Percentiles rank a stretch among this genome's conserved stretches.
These are phyloP conservation scores for Xylariaceae sp. DNA, from an alignment of 2,329 filamentous ascomycete genomes.

Conservation along the genomic window DNA sequence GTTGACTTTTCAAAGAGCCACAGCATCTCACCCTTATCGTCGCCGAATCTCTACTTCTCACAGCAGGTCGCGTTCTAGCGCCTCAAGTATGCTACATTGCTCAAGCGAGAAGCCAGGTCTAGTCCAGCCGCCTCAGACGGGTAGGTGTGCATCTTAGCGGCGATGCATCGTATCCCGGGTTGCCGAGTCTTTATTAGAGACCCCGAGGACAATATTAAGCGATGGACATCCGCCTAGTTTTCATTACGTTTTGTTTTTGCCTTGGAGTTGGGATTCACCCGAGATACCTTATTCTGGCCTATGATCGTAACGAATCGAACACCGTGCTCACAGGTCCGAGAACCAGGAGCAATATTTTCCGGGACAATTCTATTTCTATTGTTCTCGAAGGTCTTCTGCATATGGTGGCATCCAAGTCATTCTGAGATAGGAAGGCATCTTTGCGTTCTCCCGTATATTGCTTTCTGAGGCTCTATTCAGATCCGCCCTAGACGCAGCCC, in stretches of 20 bases:
- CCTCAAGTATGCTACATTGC: background rate
- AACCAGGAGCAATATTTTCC: background rate
- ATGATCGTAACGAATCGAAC: conserved; percentile 7
- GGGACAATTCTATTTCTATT: conserved; percentile 20
- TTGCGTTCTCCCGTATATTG: too few relatives aligned
- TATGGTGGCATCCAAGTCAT: conserved; percentile 17
- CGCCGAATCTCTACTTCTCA: too few relatives aligned
- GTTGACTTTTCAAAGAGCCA: background rate
- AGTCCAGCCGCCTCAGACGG: conserved; percentile 17
- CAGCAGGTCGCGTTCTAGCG: conserved; percentile 1
- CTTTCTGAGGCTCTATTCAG: too few relatives aligned
- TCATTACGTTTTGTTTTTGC: conserved; percentile 25
- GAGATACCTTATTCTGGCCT: conserved; percentile 7
- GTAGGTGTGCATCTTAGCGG: conserved; percentile 16
- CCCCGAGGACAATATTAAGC: conserved; percentile 21
- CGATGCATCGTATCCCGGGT: too few relatives aligned
- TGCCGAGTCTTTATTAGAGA: conserved; percentile 24
- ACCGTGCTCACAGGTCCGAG: background rate
- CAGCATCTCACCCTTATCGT: too few relatives aligned
- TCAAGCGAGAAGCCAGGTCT: too few relatives aligned
- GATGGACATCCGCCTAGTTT: conserved; percentile 24
- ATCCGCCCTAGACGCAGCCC: too few relatives aligned
- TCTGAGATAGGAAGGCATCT: conserved; percentile 4
- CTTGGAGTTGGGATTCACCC: background rate
- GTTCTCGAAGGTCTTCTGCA: conserved; percentile 1